Evolutionary conservation across 352 stramenopile genomes (phyloP).

Genomic region (Globisporangium solare): DNA sequence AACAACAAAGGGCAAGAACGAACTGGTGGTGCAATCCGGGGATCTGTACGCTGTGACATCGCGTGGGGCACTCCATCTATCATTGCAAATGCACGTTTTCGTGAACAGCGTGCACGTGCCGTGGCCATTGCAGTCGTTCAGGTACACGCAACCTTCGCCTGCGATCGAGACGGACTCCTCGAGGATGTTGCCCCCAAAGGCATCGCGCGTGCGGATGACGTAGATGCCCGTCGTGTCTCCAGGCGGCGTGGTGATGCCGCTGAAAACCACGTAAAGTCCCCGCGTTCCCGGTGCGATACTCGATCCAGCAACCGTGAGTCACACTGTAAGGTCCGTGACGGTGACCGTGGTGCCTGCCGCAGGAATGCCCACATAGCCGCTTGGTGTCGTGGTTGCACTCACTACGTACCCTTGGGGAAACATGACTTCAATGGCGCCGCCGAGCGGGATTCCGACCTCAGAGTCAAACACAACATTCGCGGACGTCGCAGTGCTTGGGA

Average conservation of each 20-base stretch:
- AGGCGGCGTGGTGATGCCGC: conserved; percentile 44
- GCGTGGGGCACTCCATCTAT: conserved; percentile 47
- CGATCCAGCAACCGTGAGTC: conserved; percentile 27
- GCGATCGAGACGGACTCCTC: conserved; percentile 48
- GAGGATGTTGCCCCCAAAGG: conserved; percentile 28
- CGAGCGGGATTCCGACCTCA: conserved; percentile 29
- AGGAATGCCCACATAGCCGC: conserved; percentile 28
- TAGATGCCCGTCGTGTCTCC: conserved; percentile 41
- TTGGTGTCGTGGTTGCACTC: conserved; percentile 16
- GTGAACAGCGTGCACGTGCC: conserved; percentile 70
- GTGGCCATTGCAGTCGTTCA: conserved; percentile 85
- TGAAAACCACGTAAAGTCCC: conserved; percentile 35
- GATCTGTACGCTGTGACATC: conserved; percentile 74
- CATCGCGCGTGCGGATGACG: conserved; percentile 43
- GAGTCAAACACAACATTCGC: conserved; percentile 40
- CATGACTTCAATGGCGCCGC: conserved; percentile 44
- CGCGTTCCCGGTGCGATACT: conserved; percentile 21
- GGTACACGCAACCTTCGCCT: conserved; percentile 53
- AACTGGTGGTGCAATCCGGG: conserved; percentile 76
- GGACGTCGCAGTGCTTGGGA: conserved; percentile 29
- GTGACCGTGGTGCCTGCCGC: conserved; percentile 25
- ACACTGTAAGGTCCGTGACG: conserved; percentile 21
- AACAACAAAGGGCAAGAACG: conserved; percentile 1
- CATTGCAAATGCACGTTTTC: conserved; percentile 55
- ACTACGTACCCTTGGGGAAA: conserved; percentile 42